Percentiles rank a stretch among this genome's conserved stretches.
Evolutionary conservation across 225 moss, liverwort and hornwort genomes (phyloP).

Genomic region (Antitrichia curtipendula): DNA sequence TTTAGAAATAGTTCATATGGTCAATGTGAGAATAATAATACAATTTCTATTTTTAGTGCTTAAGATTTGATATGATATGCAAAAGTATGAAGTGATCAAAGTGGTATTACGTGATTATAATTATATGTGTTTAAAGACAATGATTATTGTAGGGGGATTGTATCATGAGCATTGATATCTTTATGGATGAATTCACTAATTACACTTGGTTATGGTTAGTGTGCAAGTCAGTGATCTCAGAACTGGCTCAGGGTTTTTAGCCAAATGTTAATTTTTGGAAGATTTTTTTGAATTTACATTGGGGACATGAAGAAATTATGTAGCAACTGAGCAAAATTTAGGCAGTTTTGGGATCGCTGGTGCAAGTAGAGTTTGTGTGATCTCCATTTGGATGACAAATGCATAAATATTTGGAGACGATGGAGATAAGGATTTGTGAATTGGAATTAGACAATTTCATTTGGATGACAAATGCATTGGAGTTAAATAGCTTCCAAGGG

Average conservation of each 20-base stretch:
- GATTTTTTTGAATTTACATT: too few relatives aligned
- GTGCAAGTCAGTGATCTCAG: background rate
- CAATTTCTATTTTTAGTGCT: background rate
- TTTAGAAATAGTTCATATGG: background rate
- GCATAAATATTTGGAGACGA: too few relatives aligned
- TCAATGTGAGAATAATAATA: background rate
- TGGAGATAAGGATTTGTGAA: too few relatives aligned
- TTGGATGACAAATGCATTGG: background rate
- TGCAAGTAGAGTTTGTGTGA: too few relatives aligned
- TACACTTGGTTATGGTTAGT: background rate
- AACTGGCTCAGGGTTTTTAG: too few relatives aligned
- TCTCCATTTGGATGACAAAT: too few relatives aligned
- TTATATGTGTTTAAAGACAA: background rate
- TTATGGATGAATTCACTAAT: background rate
- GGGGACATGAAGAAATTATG: too few relatives aligned
- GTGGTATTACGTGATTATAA: background rate
- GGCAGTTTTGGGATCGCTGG: too few relatives aligned
- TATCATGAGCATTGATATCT: background rate
- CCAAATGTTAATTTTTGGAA: too few relatives aligned
- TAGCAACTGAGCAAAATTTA: too few relatives aligned
- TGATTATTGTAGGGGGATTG: background rate
- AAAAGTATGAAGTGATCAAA: background rate
- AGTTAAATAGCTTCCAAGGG: background rate
- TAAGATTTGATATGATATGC: background rate
- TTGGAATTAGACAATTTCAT: background rate